Evolutionary conservation across 139 green algal species (phyloP), one percentile per base, ranked within the genome.

Genomic region (Chlamydomonas eustigma): DNA sequence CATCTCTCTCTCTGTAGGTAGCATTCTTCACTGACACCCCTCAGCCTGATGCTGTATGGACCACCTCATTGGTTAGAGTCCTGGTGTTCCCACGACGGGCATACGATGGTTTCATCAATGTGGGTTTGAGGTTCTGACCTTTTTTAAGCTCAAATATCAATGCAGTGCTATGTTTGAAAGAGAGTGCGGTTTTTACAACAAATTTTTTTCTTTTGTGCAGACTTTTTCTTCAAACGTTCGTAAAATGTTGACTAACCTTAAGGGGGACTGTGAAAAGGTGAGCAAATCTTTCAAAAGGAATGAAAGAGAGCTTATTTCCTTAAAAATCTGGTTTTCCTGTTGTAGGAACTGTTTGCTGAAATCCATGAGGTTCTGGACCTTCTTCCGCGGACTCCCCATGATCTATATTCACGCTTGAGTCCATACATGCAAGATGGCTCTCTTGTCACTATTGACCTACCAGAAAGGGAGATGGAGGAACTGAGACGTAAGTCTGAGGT

Each of bases 401-500:
- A 18, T 18, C 18, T 58, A 18, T 18, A 58, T 18, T 12, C 44
- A 12, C 44, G 44, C 44, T 18, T 58, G 44, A 58, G 12, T 12
- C 44, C 44, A 18, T 58, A 58, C 44, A 58, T 58, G 44, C 12
- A 12, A 12, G 18, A 58, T 12, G 44, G 44, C 12, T 12, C 44
- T 12, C 18, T 58, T 12, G 12, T 28, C 44, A 58, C 44, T 12
- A 58, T 58, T 58, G 44, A 58, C 12, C 18, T 58, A 18, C 44
- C 44, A 18, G 44, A 58, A 12, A 58, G 18, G 44, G 44, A 58
- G 18, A 58, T 58, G 44, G 44, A 58, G 12, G 44, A 58, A 58
- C 44, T 58, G 44, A 58, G 44, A 58, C 44, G 44, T 58, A 58
- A 18, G 44, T 58, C 44, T n/a, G n/a, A n/a, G n/a, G n/a, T n/a